Evolutionary conservation across 129 eudicot species (phyloP), one percentile per base, ranked within the genome.

Genomic region (Lactuca sativa): DNA sequence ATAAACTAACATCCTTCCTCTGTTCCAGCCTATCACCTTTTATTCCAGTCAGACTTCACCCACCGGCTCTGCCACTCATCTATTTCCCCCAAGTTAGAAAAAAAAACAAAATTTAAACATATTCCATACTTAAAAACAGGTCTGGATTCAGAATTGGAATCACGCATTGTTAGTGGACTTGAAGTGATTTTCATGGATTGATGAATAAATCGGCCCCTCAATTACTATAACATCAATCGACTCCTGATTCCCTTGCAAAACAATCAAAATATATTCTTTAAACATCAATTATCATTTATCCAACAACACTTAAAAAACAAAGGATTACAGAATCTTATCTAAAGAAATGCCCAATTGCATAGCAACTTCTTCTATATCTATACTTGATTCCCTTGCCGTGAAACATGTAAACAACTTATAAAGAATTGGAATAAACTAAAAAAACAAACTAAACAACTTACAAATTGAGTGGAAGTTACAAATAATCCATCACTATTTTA

Each of bases 381-480:
- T 86, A 59, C 95, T 96, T 30, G n/a, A 17, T 53, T 85, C 92
- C 73, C 81, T 83, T 32, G 80, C 67, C 64, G 95, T 91, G 82
- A 64, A 78, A 47, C 17, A 40, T 6, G 65, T 58, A 62, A 57
- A 69, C 38, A 11, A 16, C 16, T n/a, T 62, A 59, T 25, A 25
- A 25, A 25, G 30, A 15, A 47, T 7, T 43, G 31, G 7, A 25
- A 17, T 14, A 5, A 7, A 31, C 43, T 0, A 48, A 1, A 21
- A 37, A n/a, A 16, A 6, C 32, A 4, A 17, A 69, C 40, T 43
- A 44, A 32, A 67, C 25, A 52, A 82, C 97, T 88, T 77, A 91
- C 97, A 80, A 25, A 68, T 88, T 74, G n/a, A 72, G 67, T 13
- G 96, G 92, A 52, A 65, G 84, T 53, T 75, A 67, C 77, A 91